A percentile compares a stretch with the other conserved stretches of the same genome.
phyloP scores from a whole-genome alignment of 208 protist species.

The Trichomonas gallinae region DNA sequence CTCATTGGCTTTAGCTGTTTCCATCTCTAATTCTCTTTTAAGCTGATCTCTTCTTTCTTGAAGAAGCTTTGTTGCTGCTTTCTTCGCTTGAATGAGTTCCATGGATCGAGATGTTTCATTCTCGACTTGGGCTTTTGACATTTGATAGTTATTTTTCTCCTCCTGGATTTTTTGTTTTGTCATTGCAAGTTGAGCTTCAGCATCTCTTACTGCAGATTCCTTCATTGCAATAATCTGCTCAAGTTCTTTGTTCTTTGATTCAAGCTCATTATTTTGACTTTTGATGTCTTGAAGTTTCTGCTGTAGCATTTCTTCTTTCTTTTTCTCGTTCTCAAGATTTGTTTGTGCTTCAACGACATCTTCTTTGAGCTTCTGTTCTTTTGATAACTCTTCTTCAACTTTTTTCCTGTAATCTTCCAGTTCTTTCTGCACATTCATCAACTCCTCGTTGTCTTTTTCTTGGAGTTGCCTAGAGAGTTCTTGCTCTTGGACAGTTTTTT shows the following conservation, averaged over 20 bases:
- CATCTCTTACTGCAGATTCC: background rate
- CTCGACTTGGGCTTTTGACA: background rate
- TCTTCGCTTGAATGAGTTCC: background rate
- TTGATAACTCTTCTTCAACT: background rate
- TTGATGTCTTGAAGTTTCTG: background rate
- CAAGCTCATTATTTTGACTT: background rate
- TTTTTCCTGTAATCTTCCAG: background rate
- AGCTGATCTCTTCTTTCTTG: background rate
- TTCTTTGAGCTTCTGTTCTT: background rate
- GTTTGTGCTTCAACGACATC: background rate
- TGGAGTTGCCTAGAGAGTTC: background rate
- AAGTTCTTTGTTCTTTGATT: background rate
- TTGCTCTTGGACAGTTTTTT: background rate
- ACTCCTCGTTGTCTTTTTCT: background rate
- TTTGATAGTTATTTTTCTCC: background rate
- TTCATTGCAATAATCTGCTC: background rate
- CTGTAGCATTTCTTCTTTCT: background rate
- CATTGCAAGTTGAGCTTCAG: background rate
- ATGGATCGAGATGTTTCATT: background rate
- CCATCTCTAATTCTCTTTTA: background rate
- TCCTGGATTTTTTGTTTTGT: background rate
- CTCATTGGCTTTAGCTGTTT: background rate
- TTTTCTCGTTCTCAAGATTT: background rate
- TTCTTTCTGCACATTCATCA: background rate
- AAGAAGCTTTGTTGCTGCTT: background rate